phyloP scores from a whole-genome alignment of 305 asterid genomes.

The Monarda citriodora region DNA sequence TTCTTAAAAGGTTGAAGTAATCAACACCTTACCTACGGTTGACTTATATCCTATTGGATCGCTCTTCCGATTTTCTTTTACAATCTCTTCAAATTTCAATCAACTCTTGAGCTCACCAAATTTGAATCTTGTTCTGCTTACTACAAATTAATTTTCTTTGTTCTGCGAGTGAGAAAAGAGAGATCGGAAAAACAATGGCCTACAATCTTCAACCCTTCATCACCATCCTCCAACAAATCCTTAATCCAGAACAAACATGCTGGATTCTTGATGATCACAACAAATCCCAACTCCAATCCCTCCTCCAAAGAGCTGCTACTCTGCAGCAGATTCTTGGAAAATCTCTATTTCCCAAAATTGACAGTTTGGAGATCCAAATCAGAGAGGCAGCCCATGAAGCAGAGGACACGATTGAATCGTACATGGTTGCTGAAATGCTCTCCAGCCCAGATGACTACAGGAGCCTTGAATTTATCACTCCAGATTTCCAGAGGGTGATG shows the following conservation, averaged over 20 bases:
- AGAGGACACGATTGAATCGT: conserved; percentile 16
- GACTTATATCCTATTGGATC: too few species aligned
- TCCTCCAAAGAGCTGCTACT: conserved; percentile 13
- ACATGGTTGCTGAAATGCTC: neutral
- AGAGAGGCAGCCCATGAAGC: conserved; percentile 16
- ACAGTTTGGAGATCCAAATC: conserved; percentile 21
- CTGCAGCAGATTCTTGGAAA: conserved; percentile 13
- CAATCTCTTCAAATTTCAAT: too few species aligned
- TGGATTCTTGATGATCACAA: conserved; percentile 11
- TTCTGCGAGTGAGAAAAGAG: too few species aligned
- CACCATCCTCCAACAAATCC: conserved; percentile 13
- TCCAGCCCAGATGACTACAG: neutral
- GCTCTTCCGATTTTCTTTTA: too few species aligned
- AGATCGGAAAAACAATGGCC: conserved; percentile 11
- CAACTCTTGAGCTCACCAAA: too few species aligned
- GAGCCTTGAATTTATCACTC: neutral
- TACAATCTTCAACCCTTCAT: conserved; percentile 17
- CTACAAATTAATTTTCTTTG: too few species aligned
- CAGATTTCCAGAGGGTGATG: conserved; percentile 14
- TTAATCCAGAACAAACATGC: neutral
- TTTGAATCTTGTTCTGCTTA: too few species aligned
- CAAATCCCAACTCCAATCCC: conserved; percentile 14
- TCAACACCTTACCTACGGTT: too few species aligned
- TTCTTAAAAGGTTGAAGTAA: too few species aligned
- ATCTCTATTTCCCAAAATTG: conserved; percentile 1